Evolutionary conservation across 352 stramenopile species (phyloP).

Genomic region (Phytophthora palmivora): DNA sequence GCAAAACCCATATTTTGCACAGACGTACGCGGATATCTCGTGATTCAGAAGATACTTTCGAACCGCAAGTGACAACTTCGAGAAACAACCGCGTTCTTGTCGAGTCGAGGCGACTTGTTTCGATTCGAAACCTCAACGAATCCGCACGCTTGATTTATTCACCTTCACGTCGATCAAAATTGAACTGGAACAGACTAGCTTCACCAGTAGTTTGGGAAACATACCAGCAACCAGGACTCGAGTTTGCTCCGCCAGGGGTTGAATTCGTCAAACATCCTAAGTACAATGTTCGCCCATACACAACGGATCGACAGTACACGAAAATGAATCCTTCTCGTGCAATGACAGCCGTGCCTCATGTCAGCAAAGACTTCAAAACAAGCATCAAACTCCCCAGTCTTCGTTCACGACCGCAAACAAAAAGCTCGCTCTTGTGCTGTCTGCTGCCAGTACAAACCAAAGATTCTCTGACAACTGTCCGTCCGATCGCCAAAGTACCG

Average conservation of each 20-base stretch:
- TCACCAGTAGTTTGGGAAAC: conserved; percentile 27
- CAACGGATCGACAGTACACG: too few relatives aligned
- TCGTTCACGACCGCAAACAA: neutral
- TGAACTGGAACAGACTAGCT: conserved; percentile 13
- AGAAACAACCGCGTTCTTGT: conserved; percentile 1
- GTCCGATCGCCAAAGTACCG: too few relatives aligned
- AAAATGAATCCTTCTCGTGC: too few relatives aligned
- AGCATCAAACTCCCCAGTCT: conserved; percentile 9
- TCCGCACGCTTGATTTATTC: too few relatives aligned
- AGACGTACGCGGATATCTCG: conserved; percentile 1
- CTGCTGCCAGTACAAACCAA: conserved; percentile 36
- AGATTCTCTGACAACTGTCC: neutral
- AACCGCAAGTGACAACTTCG: too few relatives aligned
- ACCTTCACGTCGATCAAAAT: conserved; percentile 10
- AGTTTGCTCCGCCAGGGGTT: conserved; percentile 19
- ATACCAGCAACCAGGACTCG: neutral
- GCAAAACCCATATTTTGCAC: conserved; percentile 17
- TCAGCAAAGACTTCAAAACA: too few relatives aligned
- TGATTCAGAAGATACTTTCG: too few relatives aligned
- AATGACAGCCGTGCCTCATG: too few relatives aligned
- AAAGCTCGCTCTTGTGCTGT: conserved; percentile 36
- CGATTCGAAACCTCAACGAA: conserved; percentile 17
- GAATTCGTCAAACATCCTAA: conserved; percentile 29
- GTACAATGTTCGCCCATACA: too few relatives aligned
- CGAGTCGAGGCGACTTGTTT: conserved; percentile 26